Evolutionary conservation across 1,284 basidiomycete species (phyloP).

Genomic region (Malassezia nana): DNA sequence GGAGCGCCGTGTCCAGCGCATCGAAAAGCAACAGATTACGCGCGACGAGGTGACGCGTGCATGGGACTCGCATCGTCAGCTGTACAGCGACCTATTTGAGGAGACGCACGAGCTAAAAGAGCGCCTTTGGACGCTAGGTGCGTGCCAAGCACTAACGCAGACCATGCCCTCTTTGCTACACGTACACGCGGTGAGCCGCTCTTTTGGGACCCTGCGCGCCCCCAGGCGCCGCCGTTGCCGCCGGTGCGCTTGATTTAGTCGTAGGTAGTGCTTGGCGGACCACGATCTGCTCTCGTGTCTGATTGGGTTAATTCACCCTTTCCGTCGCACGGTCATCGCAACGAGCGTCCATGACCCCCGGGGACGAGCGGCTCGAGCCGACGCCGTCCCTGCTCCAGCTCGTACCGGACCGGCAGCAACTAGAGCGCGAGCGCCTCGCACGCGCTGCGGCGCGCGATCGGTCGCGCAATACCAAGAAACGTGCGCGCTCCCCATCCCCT

Average conservation of each 20-base stretch:
- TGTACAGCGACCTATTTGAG: conserved; percentile 16
- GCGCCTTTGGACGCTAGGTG: conserved; percentile 17
- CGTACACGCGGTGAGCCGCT: neutral
- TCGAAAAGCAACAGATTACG: conserved; percentile 1
- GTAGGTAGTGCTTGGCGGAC: neutral
- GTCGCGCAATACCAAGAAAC: neutral
- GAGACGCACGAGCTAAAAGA: conserved; percentile 12
- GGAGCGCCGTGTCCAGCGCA: neutral
- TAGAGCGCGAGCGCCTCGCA: conserved; percentile 32
- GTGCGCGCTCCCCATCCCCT: neutral
- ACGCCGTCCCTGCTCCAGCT: conserved; percentile 5
- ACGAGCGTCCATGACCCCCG: neutral
- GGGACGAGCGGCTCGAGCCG: neutral
- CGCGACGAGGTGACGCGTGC: conserved; percentile 1
- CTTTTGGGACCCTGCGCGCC: conserved; percentile 1
- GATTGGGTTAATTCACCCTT: conserved; percentile 1
- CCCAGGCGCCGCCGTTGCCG: neutral
- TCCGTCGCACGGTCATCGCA: neutral
- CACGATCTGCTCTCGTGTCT: neutral
- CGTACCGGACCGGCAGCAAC: conserved; percentile 27
- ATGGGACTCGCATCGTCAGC: conserved; percentile 5
- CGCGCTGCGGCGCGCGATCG: conserved; percentile 21
- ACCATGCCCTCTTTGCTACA: conserved; percentile 16
- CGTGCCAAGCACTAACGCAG: conserved; percentile 3
- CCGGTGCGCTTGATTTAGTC: conserved; percentile 10